Evolutionary conservation across 257 asterid genomes (phyloP).

Genomic region (Leonotis leonurus): DNA sequence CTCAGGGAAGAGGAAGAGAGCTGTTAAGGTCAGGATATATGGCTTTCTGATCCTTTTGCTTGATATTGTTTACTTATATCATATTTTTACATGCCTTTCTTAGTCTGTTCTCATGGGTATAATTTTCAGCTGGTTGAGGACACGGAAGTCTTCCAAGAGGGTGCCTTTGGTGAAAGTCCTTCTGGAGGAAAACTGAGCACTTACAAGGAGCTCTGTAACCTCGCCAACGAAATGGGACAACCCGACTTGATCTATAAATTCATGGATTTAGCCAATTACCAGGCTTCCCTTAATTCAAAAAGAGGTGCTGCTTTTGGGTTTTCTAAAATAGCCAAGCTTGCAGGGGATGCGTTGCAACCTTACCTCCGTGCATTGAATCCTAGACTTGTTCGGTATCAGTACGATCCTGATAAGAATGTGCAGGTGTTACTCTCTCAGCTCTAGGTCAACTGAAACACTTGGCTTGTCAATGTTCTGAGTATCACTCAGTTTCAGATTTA

Average conservation of each 20-base stretch:
- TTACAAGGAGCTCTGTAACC: conserved; percentile 92
- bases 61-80: conserved; percentile 1
- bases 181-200: conserved; percentile 92
- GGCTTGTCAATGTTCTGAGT: conserved; percentile 1
- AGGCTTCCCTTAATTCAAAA: conserved; percentile 88
- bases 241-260: conserved; percentile 94
- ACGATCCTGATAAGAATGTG: conserved; percentile 97
- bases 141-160: conserved; percentile 89
- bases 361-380: conserved; percentile 75
- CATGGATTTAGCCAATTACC: conserved; percentile 97
- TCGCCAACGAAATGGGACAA: conserved; percentile 98
- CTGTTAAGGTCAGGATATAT: conserved; percentile 62
- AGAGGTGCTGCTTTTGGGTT: conserved; percentile 99
- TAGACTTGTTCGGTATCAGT: conserved; percentile 89
- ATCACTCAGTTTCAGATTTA: neutral
- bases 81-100: conserved; percentile 10
- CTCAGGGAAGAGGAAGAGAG: conserved; percentile 96
- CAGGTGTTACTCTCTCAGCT: conserved; percentile 49
- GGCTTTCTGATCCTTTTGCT: conserved; percentile 14
- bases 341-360: conserved; percentile 95
- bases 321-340: conserved; percentile 95
- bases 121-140: conserved; percentile 76
- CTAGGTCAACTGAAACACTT: conserved; percentile 8
- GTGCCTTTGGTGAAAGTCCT: conserved; percentile 91
- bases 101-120: conserved; percentile 14